phyloP scores from a whole-genome alignment of 345 rosid genomes.

The Citrus unshiu region DNA sequence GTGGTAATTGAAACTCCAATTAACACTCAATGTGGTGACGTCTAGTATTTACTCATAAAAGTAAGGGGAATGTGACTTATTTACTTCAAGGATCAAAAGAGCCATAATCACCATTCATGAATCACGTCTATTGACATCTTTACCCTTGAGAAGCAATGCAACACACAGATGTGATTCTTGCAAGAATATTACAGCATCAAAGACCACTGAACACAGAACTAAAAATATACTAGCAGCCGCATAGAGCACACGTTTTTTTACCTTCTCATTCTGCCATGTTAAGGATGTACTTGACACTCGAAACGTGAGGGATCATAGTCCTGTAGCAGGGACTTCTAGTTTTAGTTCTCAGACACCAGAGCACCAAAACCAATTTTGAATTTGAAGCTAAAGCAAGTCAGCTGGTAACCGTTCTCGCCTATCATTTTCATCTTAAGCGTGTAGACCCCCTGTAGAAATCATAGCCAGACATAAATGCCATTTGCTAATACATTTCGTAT shows the following conservation, averaged over 20 bases:
- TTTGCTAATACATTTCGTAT: not conserved
- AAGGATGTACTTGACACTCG: not conserved
- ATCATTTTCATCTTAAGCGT: constrained; percentile 46
- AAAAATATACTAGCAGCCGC: not conserved
- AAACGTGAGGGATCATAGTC: not conserved
- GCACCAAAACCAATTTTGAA: constrained; percentile 37
- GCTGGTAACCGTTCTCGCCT: constrained; percentile 24
- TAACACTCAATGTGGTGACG: too few relatives aligned
- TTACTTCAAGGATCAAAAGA: not conserved
- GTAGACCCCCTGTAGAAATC: constrained; percentile 50
- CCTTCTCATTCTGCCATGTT: not conserved
- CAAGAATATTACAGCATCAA: not conserved
- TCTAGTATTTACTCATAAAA: too few relatives aligned
- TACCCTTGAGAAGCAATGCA: not conserved
- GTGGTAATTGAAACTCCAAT: too few relatives aligned
- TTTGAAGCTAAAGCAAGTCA: constrained; percentile 61
- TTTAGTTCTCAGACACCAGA: constrained; percentile 10
- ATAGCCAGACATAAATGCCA: not conserved
- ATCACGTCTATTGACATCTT: not conserved
- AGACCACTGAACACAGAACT: not conserved
- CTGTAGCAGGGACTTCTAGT: not conserved
- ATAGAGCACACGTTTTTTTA: not conserved
- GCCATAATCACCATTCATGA: not conserved
- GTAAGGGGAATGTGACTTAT: too few relatives aligned
- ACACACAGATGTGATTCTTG: not conserved